Evolutionary conservation across 495 filamentous ascomycete genomes (phyloP).

Genomic region (Staphylotrichum longicolle): DNA sequence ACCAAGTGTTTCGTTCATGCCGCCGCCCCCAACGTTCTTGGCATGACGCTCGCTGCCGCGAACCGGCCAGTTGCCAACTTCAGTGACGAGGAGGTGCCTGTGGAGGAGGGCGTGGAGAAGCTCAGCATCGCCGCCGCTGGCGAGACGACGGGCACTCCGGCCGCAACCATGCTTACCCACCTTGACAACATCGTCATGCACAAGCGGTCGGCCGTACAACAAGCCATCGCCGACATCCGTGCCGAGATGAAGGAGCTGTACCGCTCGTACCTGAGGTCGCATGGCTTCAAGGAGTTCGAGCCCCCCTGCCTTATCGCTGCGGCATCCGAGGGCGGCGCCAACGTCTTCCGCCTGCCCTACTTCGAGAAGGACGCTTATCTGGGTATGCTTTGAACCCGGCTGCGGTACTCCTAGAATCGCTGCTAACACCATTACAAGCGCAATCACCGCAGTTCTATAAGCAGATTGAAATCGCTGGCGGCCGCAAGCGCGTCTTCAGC

Average conservation of each 20-base stretch:
- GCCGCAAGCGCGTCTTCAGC: constrained; percentile 84
- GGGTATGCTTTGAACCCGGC: constrained; percentile 52
- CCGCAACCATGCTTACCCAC: constrained; percentile 71
- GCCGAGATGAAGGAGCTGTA: constrained; percentile 80
- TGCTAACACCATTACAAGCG: constrained; percentile 1
- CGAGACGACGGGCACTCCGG: constrained; percentile 55
- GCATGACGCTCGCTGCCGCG: constrained; percentile 67
- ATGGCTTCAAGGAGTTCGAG: constrained; percentile 83
- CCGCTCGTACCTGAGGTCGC: constrained; percentile 69
- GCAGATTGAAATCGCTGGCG: constrained; percentile 92
- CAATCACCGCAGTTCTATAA: constrained; percentile 84
- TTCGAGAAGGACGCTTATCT: constrained; percentile 83
- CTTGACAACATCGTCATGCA: constrained; percentile 89
- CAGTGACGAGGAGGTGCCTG: constrained; percentile 59
- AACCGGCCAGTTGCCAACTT: constrained; percentile 65
- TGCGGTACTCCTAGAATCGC: background rate
- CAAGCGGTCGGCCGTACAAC: constrained; percentile 80
- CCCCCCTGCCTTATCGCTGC: constrained; percentile 86
- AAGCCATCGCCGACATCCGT: constrained; percentile 78
- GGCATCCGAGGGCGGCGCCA: constrained; percentile 89
- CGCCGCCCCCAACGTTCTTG: constrained; percentile 59
- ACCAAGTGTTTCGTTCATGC: constrained; percentile 71
- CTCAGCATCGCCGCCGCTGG: constrained; percentile 33
- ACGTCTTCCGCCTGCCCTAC: constrained; percentile 90
- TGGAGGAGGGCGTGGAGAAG: constrained; percentile 59